Base-by-base conservation (phyloP, 2,329 filamentous ascomycete genomes). In the Botryotinia calthae region DNA sequence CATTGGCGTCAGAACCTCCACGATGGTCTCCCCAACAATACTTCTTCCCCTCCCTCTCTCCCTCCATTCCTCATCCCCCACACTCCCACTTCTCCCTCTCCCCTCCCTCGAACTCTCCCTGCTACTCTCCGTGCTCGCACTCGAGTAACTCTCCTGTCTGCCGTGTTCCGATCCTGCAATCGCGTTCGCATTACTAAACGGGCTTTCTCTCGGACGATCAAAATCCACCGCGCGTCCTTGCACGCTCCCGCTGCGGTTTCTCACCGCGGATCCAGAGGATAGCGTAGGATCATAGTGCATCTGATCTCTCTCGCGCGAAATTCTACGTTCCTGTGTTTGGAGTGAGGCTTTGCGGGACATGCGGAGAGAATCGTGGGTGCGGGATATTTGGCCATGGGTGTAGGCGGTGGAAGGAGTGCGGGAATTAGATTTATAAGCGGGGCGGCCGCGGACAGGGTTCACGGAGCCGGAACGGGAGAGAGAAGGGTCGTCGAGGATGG, bases 201-300 rank as follows among this genome's bases (percentile, higher is more conserved):
- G 70, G 18, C 61, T 66, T 28, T 72, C 62, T 51, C 70, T 59
- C 48, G 46, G 37, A 5, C 20, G 34, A 67, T 72, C 70, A 40
- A 67, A 72, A 58, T 72, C 28, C 22, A 72, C 70, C 9, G 61
- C 37, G 14, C 70, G 46, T 18, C 70, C 70, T 40, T 72, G 34
- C 1, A 72, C 61, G 25, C 59, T 56, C 3, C 46, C 59, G 14
- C 44, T 54, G 2, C 64, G 16, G 22, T 42, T 42, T 54, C 48
- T 54, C 48, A 54, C 25, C 25, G 28, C 59, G 18, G 9, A 37
- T 8, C 59, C 44, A n/a, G 3, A 40, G 3, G 20, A 8, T 25
- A 34, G 61, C 3, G 61, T 46, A 4, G 70, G 70, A 40, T 72
- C 70, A n/a, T 72, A 66, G 37, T 72, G 62, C n/a, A 72, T 46